A percentile compares a stretch with the other conserved stretches of the same genome.
Evolutionary conservation across 371 early-diverging fungal genomes (phyloP).

Genomic region (Entomophthora muscae): DNA sequence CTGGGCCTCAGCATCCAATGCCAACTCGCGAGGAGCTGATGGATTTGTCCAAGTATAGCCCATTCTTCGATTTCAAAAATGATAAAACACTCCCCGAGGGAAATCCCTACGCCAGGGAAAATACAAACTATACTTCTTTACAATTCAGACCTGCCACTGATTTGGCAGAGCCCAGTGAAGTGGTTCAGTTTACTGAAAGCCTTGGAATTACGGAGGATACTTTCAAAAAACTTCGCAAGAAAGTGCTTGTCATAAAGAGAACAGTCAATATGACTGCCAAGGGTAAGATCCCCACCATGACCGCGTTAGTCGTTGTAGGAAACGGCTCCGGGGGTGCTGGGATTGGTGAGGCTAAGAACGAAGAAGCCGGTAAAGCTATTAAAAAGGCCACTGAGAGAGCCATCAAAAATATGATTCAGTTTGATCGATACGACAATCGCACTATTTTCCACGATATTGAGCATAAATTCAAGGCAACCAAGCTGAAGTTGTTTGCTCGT

Average conservation of each 20-base stretch:
- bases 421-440: constrained; percentile 85
- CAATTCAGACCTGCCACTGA: not conserved
- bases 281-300: constrained; percentile 69
- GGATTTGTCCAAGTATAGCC: too few species aligned
- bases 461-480: constrained; percentile 78
- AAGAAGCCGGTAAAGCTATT: constrained; percentile 63
- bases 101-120: not conserved
- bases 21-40: too few species aligned
- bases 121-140: not conserved
- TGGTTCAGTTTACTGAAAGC: not conserved
- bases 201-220: constrained; percentile 9
- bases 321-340: constrained; percentile 89
- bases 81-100: not conserved
- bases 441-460: constrained; percentile 82
- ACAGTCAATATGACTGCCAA: constrained; percentile 72
- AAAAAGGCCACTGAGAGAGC: constrained; percentile 79
- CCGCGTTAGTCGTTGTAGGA: constrained; percentile 87
- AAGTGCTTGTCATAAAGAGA: constrained; percentile 53
- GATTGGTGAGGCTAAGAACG: constrained; percentile 81
- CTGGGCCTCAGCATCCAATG: too few species aligned
- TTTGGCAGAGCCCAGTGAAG: too few species aligned
- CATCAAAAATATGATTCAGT: constrained; percentile 61
- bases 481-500: constrained; percentile 60
- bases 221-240: constrained; percentile 34
- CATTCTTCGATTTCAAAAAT: too few species aligned